Conservation (phyloP, 2,329 filamentous ascomycete species). For the Ceratocystiopsis brevicomis region DNA sequence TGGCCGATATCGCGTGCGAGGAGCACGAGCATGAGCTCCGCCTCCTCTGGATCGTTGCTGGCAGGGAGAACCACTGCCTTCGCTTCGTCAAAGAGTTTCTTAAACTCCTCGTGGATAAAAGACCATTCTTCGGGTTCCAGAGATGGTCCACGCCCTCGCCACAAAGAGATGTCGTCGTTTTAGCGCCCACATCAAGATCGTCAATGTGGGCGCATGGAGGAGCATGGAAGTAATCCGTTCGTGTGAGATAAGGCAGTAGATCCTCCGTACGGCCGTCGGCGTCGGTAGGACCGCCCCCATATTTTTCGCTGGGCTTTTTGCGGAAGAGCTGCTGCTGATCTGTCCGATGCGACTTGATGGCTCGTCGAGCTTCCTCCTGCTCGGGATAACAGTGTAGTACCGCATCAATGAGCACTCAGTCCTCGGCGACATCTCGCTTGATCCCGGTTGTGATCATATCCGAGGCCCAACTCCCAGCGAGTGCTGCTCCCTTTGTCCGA, state of each 20-base stretch:
- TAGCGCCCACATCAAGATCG: too few relatives aligned
- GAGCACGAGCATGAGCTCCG: not conserved
- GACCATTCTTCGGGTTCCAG: not conserved
- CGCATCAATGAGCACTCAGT: not conserved
- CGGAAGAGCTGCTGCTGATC: slow-evolving; percentile 1
- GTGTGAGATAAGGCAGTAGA: not conserved
- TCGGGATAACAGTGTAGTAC: not conserved
- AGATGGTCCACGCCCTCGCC: not conserved
- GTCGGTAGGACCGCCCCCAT: not conserved
- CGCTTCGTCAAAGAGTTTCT: not conserved
- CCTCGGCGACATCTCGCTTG: not conserved
- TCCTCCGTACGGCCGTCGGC: too few relatives aligned
- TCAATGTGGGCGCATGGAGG: not conserved
- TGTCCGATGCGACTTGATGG: not conserved
- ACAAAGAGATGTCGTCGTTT: not conserved
- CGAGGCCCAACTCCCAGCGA: not conserved
- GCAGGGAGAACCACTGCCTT: not conserved
- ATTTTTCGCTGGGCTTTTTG: not conserved
- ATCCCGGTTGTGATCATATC: not conserved
- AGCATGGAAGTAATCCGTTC: not conserved
- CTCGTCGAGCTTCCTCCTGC: not conserved
- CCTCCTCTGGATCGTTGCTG: not conserved
- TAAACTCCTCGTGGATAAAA: not conserved
- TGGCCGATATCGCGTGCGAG: not conserved
- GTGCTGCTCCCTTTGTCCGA: not conserved